phyloP scores from a whole-genome alignment of 176 grass and related monocot species.

The Carex pumila region DNA sequence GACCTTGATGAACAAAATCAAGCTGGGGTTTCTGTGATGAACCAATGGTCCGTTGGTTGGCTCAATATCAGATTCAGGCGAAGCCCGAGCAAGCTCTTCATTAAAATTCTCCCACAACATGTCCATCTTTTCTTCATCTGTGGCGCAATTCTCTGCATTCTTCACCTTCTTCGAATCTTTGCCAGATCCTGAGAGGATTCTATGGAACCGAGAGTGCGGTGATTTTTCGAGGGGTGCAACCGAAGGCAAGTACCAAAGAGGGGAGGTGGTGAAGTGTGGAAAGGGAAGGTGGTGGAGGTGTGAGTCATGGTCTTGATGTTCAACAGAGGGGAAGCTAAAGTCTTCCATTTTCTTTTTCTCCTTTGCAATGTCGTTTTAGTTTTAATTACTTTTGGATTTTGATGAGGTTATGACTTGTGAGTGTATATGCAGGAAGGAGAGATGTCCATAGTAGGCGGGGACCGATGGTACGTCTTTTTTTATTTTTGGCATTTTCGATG shows the following conservation, averaged over 20 bases:
- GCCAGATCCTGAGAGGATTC: conserved; percentile 22
- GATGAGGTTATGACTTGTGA: neutral
- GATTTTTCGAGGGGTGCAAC: neutral
- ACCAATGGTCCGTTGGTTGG: conserved; percentile 32
- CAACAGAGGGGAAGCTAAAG: conserved; percentile 62
- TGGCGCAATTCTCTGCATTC: neutral
- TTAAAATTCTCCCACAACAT: conserved; percentile 98
- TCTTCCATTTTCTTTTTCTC: conserved; percentile 47
- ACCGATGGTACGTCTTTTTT: no score
- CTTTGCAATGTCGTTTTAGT: neutral
- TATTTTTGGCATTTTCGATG: no score
- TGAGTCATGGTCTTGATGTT: conserved; percentile 23
- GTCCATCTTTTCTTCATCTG: conserved; percentile 78
- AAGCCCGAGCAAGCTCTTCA: conserved; percentile 42
- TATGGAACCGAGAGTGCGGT: conserved; percentile 13
- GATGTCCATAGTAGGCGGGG: neutral
- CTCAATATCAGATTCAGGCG: neutral
- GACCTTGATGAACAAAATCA: conserved; percentile 69
- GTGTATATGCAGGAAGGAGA: conserved; percentile 20
- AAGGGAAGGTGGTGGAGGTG: conserved; percentile 28
- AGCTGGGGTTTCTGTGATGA: conserved; percentile 31
- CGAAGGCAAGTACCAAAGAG: conserved; percentile 56
- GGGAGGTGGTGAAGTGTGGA: conserved; percentile 40
- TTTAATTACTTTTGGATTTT: neutral
- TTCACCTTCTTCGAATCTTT: neutral